These are phyloP conservation scores for Microsporum ferrugineum DNA, from an alignment of 2,329 filamentous ascomycete species.

Conservation along the genomic window DNA sequence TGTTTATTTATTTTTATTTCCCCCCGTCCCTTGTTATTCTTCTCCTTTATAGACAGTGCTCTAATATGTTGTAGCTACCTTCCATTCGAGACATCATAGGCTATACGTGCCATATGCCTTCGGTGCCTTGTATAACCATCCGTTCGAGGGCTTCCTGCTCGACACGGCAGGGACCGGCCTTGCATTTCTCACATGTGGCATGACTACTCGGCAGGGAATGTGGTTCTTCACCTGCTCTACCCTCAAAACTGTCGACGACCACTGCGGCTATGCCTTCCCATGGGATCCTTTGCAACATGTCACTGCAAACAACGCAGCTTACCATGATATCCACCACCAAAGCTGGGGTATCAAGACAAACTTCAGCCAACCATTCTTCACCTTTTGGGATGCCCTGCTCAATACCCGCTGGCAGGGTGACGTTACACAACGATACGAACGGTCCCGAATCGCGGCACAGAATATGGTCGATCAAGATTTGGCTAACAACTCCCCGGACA, in stretches of 20 bases:
- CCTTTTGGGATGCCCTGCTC: conserved; percentile 78
- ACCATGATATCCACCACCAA: conserved; percentile 97
- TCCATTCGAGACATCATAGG: conserved; percentile 91
- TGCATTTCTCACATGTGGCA: conserved; percentile 66
- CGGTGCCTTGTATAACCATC: conserved; percentile 93
- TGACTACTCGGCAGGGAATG: conserved; percentile 80
- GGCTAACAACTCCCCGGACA: conserved; percentile 18
- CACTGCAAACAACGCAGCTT: conserved; percentile 88
- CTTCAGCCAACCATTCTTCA: conserved; percentile 54
- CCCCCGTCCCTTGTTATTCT: conserved; percentile 6
- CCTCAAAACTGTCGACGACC: conserved; percentile 94
- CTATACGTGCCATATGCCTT: conserved; percentile 97
- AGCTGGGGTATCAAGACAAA: conserved; percentile 88
- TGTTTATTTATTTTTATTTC: conserved; percentile 24
- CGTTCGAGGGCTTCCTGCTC: conserved; percentile 82
- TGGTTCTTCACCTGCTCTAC: conserved; percentile 80
- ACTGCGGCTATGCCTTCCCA: conserved; percentile 91
- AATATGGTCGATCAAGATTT: conserved; percentile 43
- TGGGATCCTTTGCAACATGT: conserved; percentile 89
- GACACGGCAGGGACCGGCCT: conserved; percentile 81
- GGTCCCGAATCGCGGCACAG: conserved; percentile 45
- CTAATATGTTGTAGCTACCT: conserved; percentile 48
- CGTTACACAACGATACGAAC: conserved; percentile 48
- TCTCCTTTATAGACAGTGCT: conserved; percentile 4
- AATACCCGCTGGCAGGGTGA: conserved; percentile 69